Conservation (phyloP, 2,329 filamentous ascomycete species). For the Beauveria pseudobassiana region DNA sequence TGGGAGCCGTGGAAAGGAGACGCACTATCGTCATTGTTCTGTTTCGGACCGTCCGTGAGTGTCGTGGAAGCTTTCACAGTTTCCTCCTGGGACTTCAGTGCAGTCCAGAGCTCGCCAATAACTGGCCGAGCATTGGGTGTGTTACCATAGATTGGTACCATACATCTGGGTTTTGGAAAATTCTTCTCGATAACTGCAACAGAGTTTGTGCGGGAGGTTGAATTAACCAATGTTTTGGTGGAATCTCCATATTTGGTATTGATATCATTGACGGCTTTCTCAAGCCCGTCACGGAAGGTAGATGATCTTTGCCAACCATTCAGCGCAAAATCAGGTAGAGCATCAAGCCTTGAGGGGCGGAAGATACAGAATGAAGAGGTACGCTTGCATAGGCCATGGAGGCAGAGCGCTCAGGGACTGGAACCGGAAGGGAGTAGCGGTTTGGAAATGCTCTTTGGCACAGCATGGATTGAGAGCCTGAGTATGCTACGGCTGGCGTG, state of each 20-base stretch:
- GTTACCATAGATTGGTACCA: constrained; percentile 7
- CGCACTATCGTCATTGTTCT: not conserved
- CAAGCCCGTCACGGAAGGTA: constrained; percentile 22
- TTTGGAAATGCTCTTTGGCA: not conserved
- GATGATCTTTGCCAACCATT: constrained; percentile 20
- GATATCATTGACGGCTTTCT: constrained; percentile 24
- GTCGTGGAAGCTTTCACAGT: not conserved
- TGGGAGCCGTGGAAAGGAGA: not conserved
- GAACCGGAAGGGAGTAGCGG: constrained; percentile 2
- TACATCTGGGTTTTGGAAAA: constrained; percentile 14
- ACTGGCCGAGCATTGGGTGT: not conserved
- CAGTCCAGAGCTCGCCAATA: not conserved
- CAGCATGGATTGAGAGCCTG: not conserved
- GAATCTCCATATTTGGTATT: constrained; percentile 21
- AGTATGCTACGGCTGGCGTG: not conserved
- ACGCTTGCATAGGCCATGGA: not conserved
- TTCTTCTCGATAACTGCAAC: constrained; percentile 10
- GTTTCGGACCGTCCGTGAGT: not conserved
- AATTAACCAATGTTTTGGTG: constrained; percentile 1
- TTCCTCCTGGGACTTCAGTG: not conserved
- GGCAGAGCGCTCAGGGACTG: constrained; percentile 1
- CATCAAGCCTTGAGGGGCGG: constrained; percentile 20
- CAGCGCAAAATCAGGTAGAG: constrained; percentile 20
- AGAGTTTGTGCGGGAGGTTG: constrained; percentile 3
- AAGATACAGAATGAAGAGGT: not conserved